These are phyloP conservation scores for Dactylellina haptotyla DNA, from an alignment of 2,329 filamentous ascomycete species.

Conservation along the genomic window DNA sequence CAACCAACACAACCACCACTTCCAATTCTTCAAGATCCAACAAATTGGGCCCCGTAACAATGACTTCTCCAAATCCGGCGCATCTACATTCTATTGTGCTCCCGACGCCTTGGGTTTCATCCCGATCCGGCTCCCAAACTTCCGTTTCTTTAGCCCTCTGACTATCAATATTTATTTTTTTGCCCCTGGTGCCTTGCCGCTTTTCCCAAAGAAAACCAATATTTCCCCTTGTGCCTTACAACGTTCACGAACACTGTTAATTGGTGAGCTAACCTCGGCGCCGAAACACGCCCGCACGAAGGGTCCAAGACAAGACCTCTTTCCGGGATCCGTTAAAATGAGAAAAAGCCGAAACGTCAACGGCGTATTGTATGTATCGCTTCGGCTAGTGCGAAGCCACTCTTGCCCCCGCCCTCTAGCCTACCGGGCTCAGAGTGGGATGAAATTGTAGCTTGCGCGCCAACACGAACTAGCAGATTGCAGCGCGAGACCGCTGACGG, in stretches of 20 bases:
- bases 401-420: too few relatives aligned
- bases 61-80: slow-evolving; percentile 7
- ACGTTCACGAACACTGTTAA: too few relatives aligned
- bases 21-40: slow-evolving; percentile 5
- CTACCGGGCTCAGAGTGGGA: background rate
- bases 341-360: background rate
- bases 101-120: slow-evolving; percentile 4
- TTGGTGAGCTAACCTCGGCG: too few relatives aligned
- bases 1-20: slow-evolving; percentile 15
- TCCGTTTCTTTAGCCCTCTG: background rate
- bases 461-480: too few relatives aligned
- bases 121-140: background rate
- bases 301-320: background rate
- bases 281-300: too few relatives aligned
- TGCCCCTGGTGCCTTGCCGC: slow-evolving; percentile 16
- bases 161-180: background rate
- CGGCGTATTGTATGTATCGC: too few relatives aligned
- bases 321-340: background rate
- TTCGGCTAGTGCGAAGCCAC: too few relatives aligned
- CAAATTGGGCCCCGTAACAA: background rate
- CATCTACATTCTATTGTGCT: background rate
- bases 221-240: slow-evolving; percentile 4
- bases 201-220: background rate
- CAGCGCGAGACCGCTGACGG: too few relatives aligned
- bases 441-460: background rate